phyloP scores from a whole-genome alignment of 768 basidiomycete genomes.

The Russula compacta region DNA sequence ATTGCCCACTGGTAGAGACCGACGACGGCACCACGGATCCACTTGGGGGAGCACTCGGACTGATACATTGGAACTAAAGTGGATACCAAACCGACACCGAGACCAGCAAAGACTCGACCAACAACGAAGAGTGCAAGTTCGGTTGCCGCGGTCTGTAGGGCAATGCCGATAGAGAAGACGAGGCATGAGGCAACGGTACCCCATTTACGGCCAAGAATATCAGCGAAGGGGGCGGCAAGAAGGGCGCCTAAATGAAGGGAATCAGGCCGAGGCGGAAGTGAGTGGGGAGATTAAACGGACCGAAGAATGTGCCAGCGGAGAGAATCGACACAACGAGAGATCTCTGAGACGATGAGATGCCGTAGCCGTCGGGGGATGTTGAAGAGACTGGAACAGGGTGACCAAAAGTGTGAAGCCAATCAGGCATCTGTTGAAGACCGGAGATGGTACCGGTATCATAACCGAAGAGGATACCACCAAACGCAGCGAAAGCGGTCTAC shows the following conservation, averaged over 20 bases:
- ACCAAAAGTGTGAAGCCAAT: slow-evolving; percentile 49
- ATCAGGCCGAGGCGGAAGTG: background rate
- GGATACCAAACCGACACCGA: slow-evolving; percentile 76
- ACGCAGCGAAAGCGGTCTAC: slow-evolving; percentile 30
- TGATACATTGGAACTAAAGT: slow-evolving; percentile 29
- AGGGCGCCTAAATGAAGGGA: slow-evolving; percentile 37
- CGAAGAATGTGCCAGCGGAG: slow-evolving; percentile 85
- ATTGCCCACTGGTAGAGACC: slow-evolving; percentile 62
- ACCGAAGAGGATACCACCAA: slow-evolving; percentile 40
- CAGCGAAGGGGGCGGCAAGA: slow-evolving; percentile 44
- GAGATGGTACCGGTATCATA: slow-evolving; percentile 83
- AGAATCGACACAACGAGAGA: slow-evolving; percentile 60
- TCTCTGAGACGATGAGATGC: slow-evolving; percentile 34
- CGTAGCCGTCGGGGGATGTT: slow-evolving; percentile 21
- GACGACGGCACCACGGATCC: slow-evolving; percentile 59
- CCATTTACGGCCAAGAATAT: slow-evolving; percentile 41
- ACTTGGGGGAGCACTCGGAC: slow-evolving; percentile 18
- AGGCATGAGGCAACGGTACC: slow-evolving; percentile 39
- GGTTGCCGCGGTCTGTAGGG: slow-evolving; percentile 52
- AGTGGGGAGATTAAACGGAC: slow-evolving; percentile 22
- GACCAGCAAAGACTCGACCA: slow-evolving; percentile 59
- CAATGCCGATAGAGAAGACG: slow-evolving; percentile 55
- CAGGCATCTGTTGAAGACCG: slow-evolving; percentile 60
- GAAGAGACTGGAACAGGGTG: slow-evolving; percentile 20
- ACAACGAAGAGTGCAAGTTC: slow-evolving; percentile 49